phyloP scores from a whole-genome alignment of 495 filamentous ascomycete species.

The Stereocaulon alpinum region DNA sequence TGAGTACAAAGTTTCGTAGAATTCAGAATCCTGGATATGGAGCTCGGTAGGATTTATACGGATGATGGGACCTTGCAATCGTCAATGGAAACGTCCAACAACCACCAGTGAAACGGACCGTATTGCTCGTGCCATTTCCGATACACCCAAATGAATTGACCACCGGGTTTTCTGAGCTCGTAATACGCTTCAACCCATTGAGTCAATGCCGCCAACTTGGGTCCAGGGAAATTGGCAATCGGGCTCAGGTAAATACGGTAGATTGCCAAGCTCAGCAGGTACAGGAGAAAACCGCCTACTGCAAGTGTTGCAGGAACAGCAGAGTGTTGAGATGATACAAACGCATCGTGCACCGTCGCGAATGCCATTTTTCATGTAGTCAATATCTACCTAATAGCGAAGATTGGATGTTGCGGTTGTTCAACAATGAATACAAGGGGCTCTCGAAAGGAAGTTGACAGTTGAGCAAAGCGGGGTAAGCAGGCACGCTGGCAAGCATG shows the following conservation, averaged over 20 bases:
- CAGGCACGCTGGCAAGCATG: no score
- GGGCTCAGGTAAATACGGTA: slow-evolving; percentile 33
- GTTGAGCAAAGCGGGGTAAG: no score
- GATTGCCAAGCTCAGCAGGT: not conserved
- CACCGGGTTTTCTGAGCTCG: slow-evolving; percentile 30
- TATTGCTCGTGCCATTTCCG: slow-evolving; percentile 39
- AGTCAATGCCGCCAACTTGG: slow-evolving; percentile 41
- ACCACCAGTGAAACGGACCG: slow-evolving; percentile 24
- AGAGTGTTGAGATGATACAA: not conserved
- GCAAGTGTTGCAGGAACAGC: not conserved
- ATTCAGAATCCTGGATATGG: slow-evolving; percentile 32
- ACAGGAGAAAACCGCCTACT: not conserved
- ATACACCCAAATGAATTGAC: slow-evolving; percentile 33
- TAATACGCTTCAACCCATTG: slow-evolving; percentile 42
- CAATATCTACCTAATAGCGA: no score
- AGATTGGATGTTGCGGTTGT: no score
- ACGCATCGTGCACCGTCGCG: not conserved
- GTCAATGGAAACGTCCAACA: not conserved
- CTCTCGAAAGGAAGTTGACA: no score
- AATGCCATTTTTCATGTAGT: not conserved
- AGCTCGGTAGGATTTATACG: slow-evolving; percentile 34
- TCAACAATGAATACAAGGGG: no score
- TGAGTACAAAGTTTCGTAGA: slow-evolving; percentile 19
- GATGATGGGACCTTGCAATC: slow-evolving; percentile 31
- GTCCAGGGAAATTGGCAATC: slow-evolving; percentile 37